These are phyloP conservation scores for Infundibulicybe gibba DNA, from an alignment of 768 basidiomycete genomes.

Conservation along the genomic window DNA sequence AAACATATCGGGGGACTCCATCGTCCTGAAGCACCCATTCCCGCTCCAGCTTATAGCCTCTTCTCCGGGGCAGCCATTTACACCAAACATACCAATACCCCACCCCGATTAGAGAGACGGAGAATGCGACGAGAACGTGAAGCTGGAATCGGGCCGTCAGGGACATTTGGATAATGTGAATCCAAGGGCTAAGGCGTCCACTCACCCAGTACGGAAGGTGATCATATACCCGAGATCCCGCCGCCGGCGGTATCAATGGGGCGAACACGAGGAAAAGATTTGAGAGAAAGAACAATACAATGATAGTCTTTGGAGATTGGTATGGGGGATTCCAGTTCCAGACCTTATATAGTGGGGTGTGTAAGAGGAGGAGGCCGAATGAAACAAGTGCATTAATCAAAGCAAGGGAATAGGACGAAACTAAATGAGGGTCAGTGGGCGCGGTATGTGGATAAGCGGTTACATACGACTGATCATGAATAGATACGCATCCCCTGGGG, in stretches of 20 bases:
- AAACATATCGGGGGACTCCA: slow-evolving; percentile 53
- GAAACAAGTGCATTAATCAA: slow-evolving; percentile 60
- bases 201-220: slow-evolving; percentile 69
- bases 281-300: slow-evolving; percentile 56
- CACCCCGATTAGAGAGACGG: slow-evolving; percentile 44
- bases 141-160: slow-evolving; percentile 25
- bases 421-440: slow-evolving; percentile 24
- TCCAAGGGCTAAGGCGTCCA: slow-evolving; percentile 1
- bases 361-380: slow-evolving; percentile 59
- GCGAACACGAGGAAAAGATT: slow-evolving; percentile 62
- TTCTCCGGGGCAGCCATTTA: slow-evolving; percentile 42
- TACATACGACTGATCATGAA: slow-evolving; percentile 63
- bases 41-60: slow-evolving; percentile 47
- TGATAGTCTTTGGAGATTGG: slow-evolving; percentile 45
- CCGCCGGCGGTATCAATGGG: slow-evolving; percentile 59
- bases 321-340: slow-evolving; percentile 68
- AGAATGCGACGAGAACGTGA: slow-evolving; percentile 45
- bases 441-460: background rate
- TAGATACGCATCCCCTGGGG: slow-evolving; percentile 72
- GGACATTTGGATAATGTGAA: background rate
- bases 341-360: slow-evolving; percentile 38
- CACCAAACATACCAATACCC: slow-evolving; percentile 57
- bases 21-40: slow-evolving; percentile 49
- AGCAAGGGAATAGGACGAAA: slow-evolving; percentile 52
- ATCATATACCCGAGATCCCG: slow-evolving; percentile 49